Percentiles rank a stretch among this genome's conserved stretches.
phyloP scores from a whole-genome alignment of 805 yeast genomes.

The Kluyveromyces wickerhamii region DNA sequence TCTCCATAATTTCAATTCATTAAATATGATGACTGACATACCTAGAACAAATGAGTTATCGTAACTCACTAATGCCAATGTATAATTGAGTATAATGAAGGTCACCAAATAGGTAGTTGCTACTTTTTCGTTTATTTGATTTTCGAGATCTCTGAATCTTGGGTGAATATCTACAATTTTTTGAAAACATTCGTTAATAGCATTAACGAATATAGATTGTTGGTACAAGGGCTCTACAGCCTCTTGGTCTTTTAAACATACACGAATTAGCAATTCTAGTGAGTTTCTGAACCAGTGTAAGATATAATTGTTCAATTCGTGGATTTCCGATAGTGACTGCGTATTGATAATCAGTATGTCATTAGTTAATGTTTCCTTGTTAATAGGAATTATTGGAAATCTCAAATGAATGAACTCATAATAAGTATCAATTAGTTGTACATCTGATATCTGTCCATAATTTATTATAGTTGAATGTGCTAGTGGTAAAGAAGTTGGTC shows the following conservation, averaged over 20 bases:
- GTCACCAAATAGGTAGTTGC: slow-evolving; percentile 32
- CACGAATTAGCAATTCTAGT: slow-evolving; percentile 24
- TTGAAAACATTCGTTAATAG: slow-evolving; percentile 27
- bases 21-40: slow-evolving; percentile 44
- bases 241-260: slow-evolving; percentile 17
- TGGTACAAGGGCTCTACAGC: slow-evolving; percentile 16
- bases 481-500: neutral
- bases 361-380: slow-evolving; percentile 26
- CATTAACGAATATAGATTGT: slow-evolving; percentile 21
- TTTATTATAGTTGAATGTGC: slow-evolving; percentile 5
- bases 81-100: slow-evolving; percentile 43
- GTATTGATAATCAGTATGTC: slow-evolving; percentile 25
- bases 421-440: slow-evolving; percentile 37
- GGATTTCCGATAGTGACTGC: slow-evolving; percentile 25
- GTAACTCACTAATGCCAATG: slow-evolving; percentile 52
- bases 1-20: slow-evolving; percentile 46
- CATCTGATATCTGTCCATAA: slow-evolving; percentile 26
- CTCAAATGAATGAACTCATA: slow-evolving; percentile 40
- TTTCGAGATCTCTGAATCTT: slow-evolving; percentile 22
- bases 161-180: slow-evolving; percentile 28
- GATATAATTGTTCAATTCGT: slow-evolving; percentile 26
- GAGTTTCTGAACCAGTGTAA: slow-evolving; percentile 29
- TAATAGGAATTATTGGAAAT: slow-evolving; percentile 33
- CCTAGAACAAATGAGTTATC: slow-evolving; percentile 51
- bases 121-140: slow-evolving; percentile 25